A percentile compares a stretch with the other conserved stretches of the same genome.
These are phyloP conservation scores for Boletus sp. DNA, from an alignment of 768 basidiomycete genomes.

Conservation along the genomic window DNA sequence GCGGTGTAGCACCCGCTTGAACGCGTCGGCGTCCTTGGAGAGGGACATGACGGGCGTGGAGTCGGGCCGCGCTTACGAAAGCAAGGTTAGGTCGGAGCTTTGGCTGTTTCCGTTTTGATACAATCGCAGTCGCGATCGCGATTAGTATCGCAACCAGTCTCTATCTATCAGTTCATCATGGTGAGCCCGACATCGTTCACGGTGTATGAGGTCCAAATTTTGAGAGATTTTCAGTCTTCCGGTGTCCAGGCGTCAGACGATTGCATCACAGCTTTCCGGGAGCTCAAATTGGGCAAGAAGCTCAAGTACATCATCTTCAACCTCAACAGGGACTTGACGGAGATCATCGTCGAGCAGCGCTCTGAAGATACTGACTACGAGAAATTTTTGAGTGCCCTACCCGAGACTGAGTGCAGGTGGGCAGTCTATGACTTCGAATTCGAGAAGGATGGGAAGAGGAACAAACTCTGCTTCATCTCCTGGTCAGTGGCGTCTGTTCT, in stretches of 20 bases:
- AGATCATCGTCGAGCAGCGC: constrained; percentile 75
- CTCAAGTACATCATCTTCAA: constrained; percentile 83
- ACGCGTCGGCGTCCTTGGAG: constrained; percentile 65
- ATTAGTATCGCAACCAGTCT: constrained; percentile 23
- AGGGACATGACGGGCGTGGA: constrained; percentile 50
- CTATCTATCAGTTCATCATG: constrained; percentile 28
- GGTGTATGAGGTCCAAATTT: background rate
- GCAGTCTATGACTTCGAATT: constrained; percentile 91
- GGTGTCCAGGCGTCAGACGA: constrained; percentile 47
- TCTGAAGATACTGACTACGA: constrained; percentile 57
- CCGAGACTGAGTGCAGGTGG: constrained; percentile 73
- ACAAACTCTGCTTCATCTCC: constrained; percentile 80
- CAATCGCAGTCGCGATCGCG: constrained; percentile 16
- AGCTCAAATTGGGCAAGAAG: constrained; percentile 44
- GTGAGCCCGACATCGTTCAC: constrained; percentile 19
- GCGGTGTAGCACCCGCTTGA: constrained; percentile 60
- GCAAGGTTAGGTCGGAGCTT: constrained; percentile 27
- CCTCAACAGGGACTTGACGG: constrained; percentile 52
- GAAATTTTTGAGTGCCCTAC: constrained; percentile 68
- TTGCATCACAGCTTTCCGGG: constrained; percentile 37
- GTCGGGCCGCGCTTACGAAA: constrained; percentile 17
- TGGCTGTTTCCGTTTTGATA: constrained; percentile 4
- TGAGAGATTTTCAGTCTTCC: constrained; percentile 24
- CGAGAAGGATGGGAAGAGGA: constrained; percentile 72
- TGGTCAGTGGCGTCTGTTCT: constrained; percentile 61